Conservation (phyloP, 345 rosid genomes). For the Euphorbia peplus region DNA sequence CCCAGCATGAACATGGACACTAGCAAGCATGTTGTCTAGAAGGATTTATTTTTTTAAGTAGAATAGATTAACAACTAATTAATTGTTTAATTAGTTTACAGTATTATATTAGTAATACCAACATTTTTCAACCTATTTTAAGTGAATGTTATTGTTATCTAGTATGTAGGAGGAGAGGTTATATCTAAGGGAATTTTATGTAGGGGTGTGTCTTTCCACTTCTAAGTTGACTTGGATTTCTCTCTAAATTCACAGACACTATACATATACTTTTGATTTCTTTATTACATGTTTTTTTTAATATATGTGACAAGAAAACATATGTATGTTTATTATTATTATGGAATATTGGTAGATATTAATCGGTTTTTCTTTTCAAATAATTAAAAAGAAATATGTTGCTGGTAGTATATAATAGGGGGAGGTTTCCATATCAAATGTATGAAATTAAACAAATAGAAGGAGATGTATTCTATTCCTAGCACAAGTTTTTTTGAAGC, state of each 20-base stretch:
- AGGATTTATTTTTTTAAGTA: no score
- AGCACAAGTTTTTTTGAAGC: constrained; percentile 15
- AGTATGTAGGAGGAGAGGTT: constrained; percentile 23
- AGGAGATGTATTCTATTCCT: constrained; percentile 20
- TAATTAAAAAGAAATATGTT: no score
- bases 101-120: neutral
- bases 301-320: no score
- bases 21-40: no score
- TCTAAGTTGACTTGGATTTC: constrained; percentile 48
- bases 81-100: neutral
- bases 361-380: no score
- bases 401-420: neutral
- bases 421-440: constrained; percentile 13
- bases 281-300: no score
- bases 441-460: no score
- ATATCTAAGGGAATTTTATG: constrained; percentile 51
- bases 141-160: neutral
- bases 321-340: no score
- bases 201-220: constrained; percentile 41
- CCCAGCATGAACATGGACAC: no score
- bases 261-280: no score
- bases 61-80: neutral
- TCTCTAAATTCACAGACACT: no score
- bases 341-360: neutral
- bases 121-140: neutral